Evolutionary conservation across 148 eudicot species (phyloP).

Genomic region (Bassia scoparia): DNA sequence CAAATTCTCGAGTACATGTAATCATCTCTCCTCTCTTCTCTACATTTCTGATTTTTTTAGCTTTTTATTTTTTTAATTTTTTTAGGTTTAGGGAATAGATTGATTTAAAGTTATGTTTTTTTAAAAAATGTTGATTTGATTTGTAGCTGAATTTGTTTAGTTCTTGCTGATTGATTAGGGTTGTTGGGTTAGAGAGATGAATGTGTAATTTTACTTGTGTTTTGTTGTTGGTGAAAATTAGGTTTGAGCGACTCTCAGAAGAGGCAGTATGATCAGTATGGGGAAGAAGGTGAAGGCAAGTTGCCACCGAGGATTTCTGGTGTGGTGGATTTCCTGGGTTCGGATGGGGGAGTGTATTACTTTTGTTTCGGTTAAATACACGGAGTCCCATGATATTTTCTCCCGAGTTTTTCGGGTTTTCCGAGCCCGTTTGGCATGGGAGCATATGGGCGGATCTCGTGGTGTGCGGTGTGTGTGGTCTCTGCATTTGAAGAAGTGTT

Average conservation of each 20-base stretch:
- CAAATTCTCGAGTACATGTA: conserved; percentile 77
- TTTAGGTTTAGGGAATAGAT: no score
- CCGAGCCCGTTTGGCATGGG: conserved; percentile 68
- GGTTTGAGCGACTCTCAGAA: conserved; percentile 90
- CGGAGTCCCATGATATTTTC: conserved; percentile 71
- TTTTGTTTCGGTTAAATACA: conserved; percentile 51
- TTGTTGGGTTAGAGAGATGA: background rate
- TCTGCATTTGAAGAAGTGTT: conserved; percentile 42
- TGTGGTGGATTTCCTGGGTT: conserved; percentile 30
- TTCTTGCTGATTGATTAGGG: background rate
- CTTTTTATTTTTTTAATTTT: no score
- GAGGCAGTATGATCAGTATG: conserved; percentile 75
- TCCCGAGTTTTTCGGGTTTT: conserved; percentile 66
- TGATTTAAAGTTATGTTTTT: no score
- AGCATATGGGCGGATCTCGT: conserved; percentile 44
- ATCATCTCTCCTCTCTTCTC: background rate
- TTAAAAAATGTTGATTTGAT: no score
- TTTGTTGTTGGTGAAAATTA: conserved; percentile 16
- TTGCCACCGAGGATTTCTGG: conserved; percentile 61
- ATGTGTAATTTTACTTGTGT: background rate
- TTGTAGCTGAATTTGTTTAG: no score
- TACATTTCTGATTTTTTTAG: background rate
- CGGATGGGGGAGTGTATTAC: conserved; percentile 35
- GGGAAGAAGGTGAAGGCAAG: conserved; percentile 86
- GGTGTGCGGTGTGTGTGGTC: conserved; percentile 15